These are phyloP conservation scores for Geopyxis carbonaria DNA, from an alignment of 495 filamentous ascomycete species.

Conservation along the genomic window DNA sequence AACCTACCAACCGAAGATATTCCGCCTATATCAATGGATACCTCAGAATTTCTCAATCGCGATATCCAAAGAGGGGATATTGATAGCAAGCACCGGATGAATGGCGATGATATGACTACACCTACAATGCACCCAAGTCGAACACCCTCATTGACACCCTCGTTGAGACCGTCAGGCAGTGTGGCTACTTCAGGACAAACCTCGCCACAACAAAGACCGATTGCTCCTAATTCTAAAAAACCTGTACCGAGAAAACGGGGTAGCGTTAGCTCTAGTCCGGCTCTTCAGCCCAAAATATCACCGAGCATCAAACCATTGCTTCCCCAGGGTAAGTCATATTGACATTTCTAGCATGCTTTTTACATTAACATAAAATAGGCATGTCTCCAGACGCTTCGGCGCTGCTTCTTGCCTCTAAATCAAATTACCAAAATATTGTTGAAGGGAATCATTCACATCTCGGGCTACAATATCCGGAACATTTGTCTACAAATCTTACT, in stretches of 20 bases:
- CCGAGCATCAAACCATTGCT: slow-evolving; percentile 85
- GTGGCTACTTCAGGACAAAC: slow-evolving; percentile 1
- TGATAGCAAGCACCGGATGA: background rate
- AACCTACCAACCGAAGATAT: slow-evolving; percentile 26
- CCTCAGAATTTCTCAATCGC: slow-evolving; percentile 20
- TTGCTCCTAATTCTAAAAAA: too few relatives aligned
- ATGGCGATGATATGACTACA: slow-evolving; percentile 7
- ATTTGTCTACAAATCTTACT: slow-evolving; percentile 78
- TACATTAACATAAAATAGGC: slow-evolving; percentile 21
- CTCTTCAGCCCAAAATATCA: slow-evolving; percentile 79
- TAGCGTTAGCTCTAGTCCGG: slow-evolving; percentile 66
- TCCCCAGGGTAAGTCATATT: slow-evolving; percentile 45
- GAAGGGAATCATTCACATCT: slow-evolving; percentile 65
- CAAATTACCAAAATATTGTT: slow-evolving; percentile 94
- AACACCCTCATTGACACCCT: slow-evolving; percentile 6
- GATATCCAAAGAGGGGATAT: slow-evolving; percentile 13
- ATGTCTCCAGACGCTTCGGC: slow-evolving; percentile 57
- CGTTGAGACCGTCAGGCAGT: background rate
- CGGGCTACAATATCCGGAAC: slow-evolving; percentile 78
- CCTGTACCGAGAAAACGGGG: slow-evolving; percentile 44
- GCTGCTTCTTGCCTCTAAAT: slow-evolving; percentile 75
- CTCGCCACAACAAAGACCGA: slow-evolving; percentile 1
- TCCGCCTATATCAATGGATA: slow-evolving; percentile 24
- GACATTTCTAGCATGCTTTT: slow-evolving; percentile 1
- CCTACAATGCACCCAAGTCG: slow-evolving; percentile 7